Evolutionary conservation across 129 eudicot genomes (phyloP).

Genomic region (Oenanthe sinensis): DNA sequence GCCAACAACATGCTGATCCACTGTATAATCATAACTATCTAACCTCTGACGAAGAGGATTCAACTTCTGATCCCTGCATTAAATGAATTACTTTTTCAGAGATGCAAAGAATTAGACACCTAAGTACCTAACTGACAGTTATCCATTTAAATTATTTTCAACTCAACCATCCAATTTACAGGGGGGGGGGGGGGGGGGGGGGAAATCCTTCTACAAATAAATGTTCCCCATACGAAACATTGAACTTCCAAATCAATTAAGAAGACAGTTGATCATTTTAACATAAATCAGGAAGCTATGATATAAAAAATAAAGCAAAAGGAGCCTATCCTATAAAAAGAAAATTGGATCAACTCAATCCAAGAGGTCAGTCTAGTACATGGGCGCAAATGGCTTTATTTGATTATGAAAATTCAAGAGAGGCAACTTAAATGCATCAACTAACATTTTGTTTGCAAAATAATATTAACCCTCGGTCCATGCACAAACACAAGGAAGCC

Average conservation of each 20-base stretch:
- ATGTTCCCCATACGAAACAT: neutral
- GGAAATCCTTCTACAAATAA: neutral
- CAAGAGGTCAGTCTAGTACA: neutral
- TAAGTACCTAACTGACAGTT: neutral
- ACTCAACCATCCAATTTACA: neutral
- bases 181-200: too few species aligned
- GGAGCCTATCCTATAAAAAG: neutral
- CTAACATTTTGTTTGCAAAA: neutral
- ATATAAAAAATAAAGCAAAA: neutral
- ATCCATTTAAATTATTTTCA: neutral
- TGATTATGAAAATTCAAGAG: neutral
- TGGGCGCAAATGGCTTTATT: neutral
- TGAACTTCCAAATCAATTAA: neutral
- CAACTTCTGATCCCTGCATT: conserved; percentile 83
- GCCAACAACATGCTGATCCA: conserved; percentile 92
- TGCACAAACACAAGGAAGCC: neutral
- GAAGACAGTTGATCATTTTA: neutral
- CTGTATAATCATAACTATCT: conserved; percentile 87
- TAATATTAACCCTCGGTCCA: neutral
- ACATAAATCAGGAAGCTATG: neutral
- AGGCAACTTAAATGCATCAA: neutral
- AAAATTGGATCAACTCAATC: neutral
- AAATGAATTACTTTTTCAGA: conserved; percentile 4
- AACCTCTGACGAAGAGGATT: conserved; percentile 92
- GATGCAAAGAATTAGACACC: neutral